Conservation (phyloP, 306 rosid species). For the Glycine soja region DNA sequence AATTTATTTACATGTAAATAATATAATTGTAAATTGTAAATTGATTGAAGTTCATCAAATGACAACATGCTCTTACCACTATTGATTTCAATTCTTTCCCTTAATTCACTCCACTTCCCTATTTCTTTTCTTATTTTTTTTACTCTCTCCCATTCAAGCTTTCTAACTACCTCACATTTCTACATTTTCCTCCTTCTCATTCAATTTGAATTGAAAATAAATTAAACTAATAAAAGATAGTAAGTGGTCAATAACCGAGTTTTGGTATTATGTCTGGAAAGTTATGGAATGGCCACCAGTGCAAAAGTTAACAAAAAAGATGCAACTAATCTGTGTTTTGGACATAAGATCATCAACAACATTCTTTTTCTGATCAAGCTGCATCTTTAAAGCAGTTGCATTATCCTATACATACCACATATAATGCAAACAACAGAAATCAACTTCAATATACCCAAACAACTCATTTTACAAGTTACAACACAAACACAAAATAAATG, state of each 20-base stretch:
- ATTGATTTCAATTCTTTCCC: not conserved
- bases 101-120: not conserved
- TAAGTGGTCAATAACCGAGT: not conserved
- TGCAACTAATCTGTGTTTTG: conserved; percentile 66
- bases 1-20: conserved; percentile 1
- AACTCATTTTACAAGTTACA: not conserved
- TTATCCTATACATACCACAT: conserved; percentile 62
- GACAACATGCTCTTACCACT: not conserved
- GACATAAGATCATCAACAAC: conserved; percentile 77
- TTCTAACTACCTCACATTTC: not conserved
- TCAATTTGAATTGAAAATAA: not conserved
- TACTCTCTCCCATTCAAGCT: conserved; percentile 13
- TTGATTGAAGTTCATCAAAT: conserved; percentile 18
- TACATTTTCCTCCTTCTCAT: conserved; percentile 1
- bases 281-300: conserved; percentile 12
- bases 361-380: conserved; percentile 76
- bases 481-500: not conserved
- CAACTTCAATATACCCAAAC: conserved; percentile 1
- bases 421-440: not conserved
- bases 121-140: not conserved
- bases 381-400: conserved; percentile 71
- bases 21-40: conserved; percentile 26
- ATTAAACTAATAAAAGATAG: conserved; percentile 4
- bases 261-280: not conserved
- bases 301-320: not conserved